Percentiles rank a stretch among this genome's conserved stretches.
Conservation (phyloP, 1,139 yeast genomes). For the Candida neerlandica region DNA sequence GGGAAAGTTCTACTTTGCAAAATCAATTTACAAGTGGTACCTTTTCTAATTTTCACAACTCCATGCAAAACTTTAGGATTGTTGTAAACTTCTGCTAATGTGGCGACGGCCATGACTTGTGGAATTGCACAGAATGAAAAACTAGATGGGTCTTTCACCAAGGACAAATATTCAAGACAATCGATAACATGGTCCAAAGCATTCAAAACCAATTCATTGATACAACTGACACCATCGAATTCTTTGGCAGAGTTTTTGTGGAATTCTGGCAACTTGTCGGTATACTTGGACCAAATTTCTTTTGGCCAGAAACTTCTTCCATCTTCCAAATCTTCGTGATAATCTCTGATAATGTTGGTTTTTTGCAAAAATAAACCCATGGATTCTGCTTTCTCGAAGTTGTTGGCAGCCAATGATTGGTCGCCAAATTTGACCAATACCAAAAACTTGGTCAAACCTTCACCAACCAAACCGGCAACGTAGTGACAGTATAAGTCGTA, state of each 20-base stretch:
- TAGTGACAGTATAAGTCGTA: slow-evolving; percentile 93
- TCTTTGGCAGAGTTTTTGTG: slow-evolving; percentile 42
- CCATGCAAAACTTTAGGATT: slow-evolving; percentile 71
- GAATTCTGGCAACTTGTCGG: slow-evolving; percentile 64
- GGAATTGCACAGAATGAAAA: slow-evolving; percentile 97
- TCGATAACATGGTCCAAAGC: slow-evolving; percentile 79
- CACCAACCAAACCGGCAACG: slow-evolving; percentile 98
- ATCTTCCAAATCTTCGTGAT: slow-evolving; percentile 87
- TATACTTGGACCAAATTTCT: slow-evolving; percentile 87
- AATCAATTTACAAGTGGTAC: slow-evolving; percentile 82
- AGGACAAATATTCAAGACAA: slow-evolving; percentile 73
- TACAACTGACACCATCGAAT: slow-evolving; percentile 66
- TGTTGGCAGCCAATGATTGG: slow-evolving; percentile 47
- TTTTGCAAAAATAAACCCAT: slow-evolving; percentile 97
- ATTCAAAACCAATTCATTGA: slow-evolving; percentile 79
- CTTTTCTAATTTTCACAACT: slow-evolving; percentile 88
- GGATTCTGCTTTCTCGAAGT: slow-evolving; percentile 66
- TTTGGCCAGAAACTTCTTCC: slow-evolving; percentile 97
- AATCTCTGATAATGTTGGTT: slow-evolving; percentile 94
- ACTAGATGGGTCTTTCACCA: slow-evolving; percentile 77
- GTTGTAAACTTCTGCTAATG: slow-evolving; percentile 82
- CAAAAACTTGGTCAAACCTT: slow-evolving; percentile 84
- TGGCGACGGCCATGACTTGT: slow-evolving; percentile 98
- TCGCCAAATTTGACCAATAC: slow-evolving; percentile 69
- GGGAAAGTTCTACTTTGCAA: slow-evolving; percentile 71